These are phyloP conservation scores for Orbilia ellipsospora DNA, from an alignment of 2,329 filamentous ascomycete species.

Conservation along the genomic window DNA sequence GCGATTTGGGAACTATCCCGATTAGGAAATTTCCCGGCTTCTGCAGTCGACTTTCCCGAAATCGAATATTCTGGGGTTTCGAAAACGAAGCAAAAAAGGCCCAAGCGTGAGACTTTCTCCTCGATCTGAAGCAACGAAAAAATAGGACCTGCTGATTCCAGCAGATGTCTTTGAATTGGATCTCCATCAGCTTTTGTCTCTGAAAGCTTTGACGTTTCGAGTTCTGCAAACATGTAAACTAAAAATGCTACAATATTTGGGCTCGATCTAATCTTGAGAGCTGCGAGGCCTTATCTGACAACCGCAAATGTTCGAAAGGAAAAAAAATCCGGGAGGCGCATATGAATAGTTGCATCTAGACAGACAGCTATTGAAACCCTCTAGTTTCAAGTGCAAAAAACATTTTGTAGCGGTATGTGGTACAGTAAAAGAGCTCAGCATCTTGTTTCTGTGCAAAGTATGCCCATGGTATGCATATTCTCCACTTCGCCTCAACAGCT, in stretches of 20 bases:
- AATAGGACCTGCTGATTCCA: slow-evolving; percentile 7
- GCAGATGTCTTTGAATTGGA: background rate
- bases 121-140: background rate
- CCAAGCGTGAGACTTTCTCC: background rate
- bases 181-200: background rate
- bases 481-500: slow-evolving; percentile 3
- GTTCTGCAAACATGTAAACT: background rate
- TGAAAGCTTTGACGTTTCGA: slow-evolving; percentile 5
- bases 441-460: background rate
- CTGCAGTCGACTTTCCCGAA: slow-evolving; percentile 44
- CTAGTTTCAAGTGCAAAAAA: background rate
- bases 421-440: slow-evolving; percentile 9
- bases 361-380: background rate
- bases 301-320: background rate
- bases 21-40: slow-evolving; percentile 37
- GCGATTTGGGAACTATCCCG: slow-evolving; percentile 1
- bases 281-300: background rate
- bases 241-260: background rate
- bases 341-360: background rate
- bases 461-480: background rate
- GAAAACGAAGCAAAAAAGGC: background rate
- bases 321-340: background rate
- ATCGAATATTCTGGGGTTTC: slow-evolving; percentile 40
- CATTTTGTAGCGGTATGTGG: background rate
- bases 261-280: background rate